Percentiles rank a stretch among this genome's conserved stretches.
phyloP scores from a whole-genome alignment of 2,329 filamentous ascomycete genomes.

The Diaporthe aspalathi region DNA sequence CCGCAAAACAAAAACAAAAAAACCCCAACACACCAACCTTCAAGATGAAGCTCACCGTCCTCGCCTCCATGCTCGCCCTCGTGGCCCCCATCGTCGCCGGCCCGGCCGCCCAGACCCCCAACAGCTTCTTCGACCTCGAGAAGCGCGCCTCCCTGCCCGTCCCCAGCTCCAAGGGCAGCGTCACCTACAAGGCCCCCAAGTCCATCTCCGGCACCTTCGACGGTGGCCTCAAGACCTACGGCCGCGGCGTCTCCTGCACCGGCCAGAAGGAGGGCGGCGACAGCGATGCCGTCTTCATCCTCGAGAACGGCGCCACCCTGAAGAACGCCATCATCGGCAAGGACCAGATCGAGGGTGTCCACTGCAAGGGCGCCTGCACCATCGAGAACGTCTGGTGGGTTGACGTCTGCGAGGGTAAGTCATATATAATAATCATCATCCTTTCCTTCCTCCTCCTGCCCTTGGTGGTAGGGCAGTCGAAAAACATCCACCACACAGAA shows the following conservation, averaged over 20 bases:
- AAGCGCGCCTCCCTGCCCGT: constrained; percentile 6
- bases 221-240: constrained; percentile 50
- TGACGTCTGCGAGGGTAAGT: constrained; percentile 48
- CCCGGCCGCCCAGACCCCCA: constrained; percentile 25
- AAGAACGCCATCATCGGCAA: constrained; percentile 64
- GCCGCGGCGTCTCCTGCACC: constrained; percentile 39
- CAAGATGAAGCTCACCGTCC: constrained; percentile 32
- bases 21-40: background rate
- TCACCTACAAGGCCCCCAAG: constrained; percentile 12
- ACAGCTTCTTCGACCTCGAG: constrained; percentile 18
- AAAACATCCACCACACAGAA: no score
- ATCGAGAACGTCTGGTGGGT: constrained; percentile 51
- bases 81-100: constrained; percentile 27
- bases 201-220: constrained; percentile 31
- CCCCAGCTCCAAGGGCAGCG: constrained; percentile 16
- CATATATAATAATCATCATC: background rate
- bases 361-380: constrained; percentile 60
- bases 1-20: background rate
- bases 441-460: no score
- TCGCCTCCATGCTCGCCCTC: constrained; percentile 14
- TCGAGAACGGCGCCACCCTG: constrained; percentile 61
- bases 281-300: constrained; percentile 60
- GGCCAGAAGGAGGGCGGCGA: constrained; percentile 43
- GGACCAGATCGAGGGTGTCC: constrained; percentile 60
- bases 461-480: no score